Conservation (phyloP, 139 green algal genomes). For the Chlamydomonas asymmetrica region DNA sequence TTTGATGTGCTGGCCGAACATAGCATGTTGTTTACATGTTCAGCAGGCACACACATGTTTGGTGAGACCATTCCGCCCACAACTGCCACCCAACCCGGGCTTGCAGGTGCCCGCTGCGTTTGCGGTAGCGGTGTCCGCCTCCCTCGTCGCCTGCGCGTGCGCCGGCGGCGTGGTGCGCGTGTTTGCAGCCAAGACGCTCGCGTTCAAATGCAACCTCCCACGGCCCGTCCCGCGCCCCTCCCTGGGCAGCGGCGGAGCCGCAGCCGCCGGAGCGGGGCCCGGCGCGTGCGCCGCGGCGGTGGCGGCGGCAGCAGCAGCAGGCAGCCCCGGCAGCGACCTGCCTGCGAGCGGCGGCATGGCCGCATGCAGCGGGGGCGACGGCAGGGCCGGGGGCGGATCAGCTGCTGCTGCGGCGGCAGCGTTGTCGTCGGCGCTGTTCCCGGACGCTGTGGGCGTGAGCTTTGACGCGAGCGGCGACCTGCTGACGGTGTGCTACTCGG, state of each 20-base stretch:
- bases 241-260: too few species aligned
- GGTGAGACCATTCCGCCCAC: too few species aligned
- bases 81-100: background rate
- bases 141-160: conserved; percentile 47
- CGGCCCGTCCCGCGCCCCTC: background rate
- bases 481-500: conserved; percentile 54
- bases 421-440: conserved; percentile 13
- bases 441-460: conserved; percentile 34
- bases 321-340: background rate
- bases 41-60: too few species aligned
- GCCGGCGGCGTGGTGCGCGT: conserved; percentile 51
- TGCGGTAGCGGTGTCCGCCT: conserved; percentile 32
- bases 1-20: too few species aligned
- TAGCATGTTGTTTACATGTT: background rate
- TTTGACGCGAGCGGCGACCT: conserved; percentile 35
- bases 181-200: conserved; percentile 35
- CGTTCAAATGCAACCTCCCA: conserved; percentile 37
- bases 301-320: background rate
- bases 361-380: background rate
- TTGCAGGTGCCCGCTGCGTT: conserved; percentile 41
- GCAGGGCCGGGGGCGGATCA: too few species aligned
- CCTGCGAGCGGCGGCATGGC: background rate
- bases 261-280: background rate
- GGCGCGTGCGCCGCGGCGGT: background rate
- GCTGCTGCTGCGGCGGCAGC: too few species aligned